Conservation (phyloP, 345 rosid species). For the Acer saccharum region DNA sequence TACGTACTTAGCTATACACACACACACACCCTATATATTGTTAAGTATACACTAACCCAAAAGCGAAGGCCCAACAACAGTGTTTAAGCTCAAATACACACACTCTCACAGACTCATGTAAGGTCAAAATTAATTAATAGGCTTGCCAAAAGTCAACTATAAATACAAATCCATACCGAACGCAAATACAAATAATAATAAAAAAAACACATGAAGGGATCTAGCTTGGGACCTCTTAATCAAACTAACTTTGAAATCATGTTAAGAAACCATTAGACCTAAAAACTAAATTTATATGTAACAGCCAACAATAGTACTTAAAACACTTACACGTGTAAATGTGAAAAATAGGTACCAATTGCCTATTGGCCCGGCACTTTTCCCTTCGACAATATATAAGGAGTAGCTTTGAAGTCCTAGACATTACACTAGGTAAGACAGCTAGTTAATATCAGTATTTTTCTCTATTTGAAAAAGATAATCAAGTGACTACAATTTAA, state of each 20-base stretch:
- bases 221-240: background rate
- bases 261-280: background rate
- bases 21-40: background rate
- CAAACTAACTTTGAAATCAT: background rate
- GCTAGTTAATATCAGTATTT: background rate
- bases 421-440: background rate
- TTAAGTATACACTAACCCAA: background rate
- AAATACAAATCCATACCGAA: background rate
- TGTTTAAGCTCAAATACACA: background rate
- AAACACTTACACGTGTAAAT: background rate
- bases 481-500: background rate
- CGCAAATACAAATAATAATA: background rate
- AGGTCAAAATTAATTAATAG: background rate
- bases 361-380: background rate
- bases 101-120: background rate
- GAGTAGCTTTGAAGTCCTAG: background rate
- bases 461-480: background rate
- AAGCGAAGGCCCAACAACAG: background rate
- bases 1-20: background rate
- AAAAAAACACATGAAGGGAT: background rate
- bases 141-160: too few species aligned
- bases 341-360: background rate
- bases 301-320: background rate
- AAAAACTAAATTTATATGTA: background rate
- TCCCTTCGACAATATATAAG: background rate